Base-by-base conservation (phyloP, 352 stramenopile species). In the Globisporangium polare region DNA sequence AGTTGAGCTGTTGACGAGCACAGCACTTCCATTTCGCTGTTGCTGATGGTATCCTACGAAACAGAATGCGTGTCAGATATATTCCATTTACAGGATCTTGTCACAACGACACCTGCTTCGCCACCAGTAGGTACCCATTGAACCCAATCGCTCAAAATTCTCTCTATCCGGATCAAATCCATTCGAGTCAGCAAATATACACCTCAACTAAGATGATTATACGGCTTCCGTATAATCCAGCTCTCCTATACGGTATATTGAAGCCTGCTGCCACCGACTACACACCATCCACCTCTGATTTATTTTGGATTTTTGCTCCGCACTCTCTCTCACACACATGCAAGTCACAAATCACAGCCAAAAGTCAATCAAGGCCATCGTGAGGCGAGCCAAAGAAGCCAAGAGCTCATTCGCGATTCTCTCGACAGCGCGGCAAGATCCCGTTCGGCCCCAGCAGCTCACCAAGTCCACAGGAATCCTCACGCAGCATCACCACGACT, bases 251-350 rank as follows among this genome's bases (percentile, higher is more conserved):
- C n/a, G n/a, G 33, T 35, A 53, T 33, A 8, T 29, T 51, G 4
- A 17, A 37, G 26, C 5, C 47, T 53, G 17, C 24, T 53, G 47
- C 26, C 47, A 53, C 47, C 26, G 26, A 53, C 7, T 24, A 53
- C 37, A 37, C 24, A n/a, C 24, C n/a, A n/a, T n/a, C 10, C 2
- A 8, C 3, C 47, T 53, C 47, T 53, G 47, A 53, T 53, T 53
- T 53, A 53, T 53, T 53, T 53, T 7, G 24, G 26, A 53, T 53
- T 53, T 37, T 53, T 26, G 29, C 37, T 22, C 22, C 46, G n/a
- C n/a, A n/a, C n/a, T n/a, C n/a, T n/a, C n/a, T 9, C 46, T 33
- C 24, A 17, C 45, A 33, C 45, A 18, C 22, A 6, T 35, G n/a
- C 10, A 24, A 51, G 20, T 20, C 8, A 17, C 45, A 35, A 35